Base-by-base conservation (phyloP, 2,329 filamentous ascomycete species). In the Bisporella sp. region DNA sequence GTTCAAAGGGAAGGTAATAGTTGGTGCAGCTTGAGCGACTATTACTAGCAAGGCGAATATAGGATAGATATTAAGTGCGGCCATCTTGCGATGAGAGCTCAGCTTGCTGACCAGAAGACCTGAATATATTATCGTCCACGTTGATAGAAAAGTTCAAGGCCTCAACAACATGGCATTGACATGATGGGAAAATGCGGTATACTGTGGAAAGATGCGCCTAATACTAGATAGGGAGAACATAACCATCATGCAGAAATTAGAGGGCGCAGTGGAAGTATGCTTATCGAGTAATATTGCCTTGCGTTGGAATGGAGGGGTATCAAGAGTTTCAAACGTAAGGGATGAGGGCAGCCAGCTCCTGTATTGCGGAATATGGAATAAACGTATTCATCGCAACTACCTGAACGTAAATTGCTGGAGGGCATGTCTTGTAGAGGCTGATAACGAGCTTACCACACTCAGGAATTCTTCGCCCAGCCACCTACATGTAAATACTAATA, bases 1-100 rank as follows among this genome's bases (percentile, higher is more conserved):
- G 68, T 93, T 95, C 66, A 95, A 75, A 1, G 89, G 89, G 59
- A 91, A 92, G 44, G 73, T 72, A 45, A 73, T 62, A 51, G 57
- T 62, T 56, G 69, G 66, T 51, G 61, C 62, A 44, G 69, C 71
- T 56, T 54, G 45, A 13, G 50, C 43, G 21, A 21, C 21, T 21
- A 21, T 21, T 21, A 21, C 21, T 21, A 21, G 21, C 21, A 21
- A 39, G 59, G 29, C 33, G 39, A 52, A 59, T 56, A 47, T 41
- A 56, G 52, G 43, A 59, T 52, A 37, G 54, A 49, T 52, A 49
- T 46, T 47, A 48, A 21, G 21, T 21, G 21, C 21, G 21, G 21
- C 21, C 21, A 21, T 21, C 21, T 21, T 21, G 21, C 21, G 21
- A 21, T 21, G 21, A 21, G 21, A 21, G 21, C 47, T 31, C 43